Evolutionary conservation across 148 eudicot genomes (phyloP), one percentile per base, ranked within the genome.

Genomic region (Suaeda aralocaspica): DNA sequence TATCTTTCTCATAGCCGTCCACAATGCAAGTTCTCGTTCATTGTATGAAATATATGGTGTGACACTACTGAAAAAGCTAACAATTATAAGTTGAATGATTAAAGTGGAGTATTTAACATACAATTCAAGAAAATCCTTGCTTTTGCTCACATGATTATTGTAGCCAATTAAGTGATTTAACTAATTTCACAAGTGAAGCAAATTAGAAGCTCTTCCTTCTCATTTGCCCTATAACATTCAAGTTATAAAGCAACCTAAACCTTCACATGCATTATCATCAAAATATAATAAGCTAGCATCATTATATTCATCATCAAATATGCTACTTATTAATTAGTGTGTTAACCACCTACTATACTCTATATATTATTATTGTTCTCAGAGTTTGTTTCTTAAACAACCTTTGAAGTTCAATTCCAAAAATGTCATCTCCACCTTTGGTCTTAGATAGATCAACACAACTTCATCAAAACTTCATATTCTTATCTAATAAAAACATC

Each of bases 391-490:
- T 24, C 19, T 60, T 12, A 7, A 22, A 36, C 41, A 3, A 25
- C 24, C 65, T 41, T 42, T 3, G 21, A 28, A 64, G 2, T 6
- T 11, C 6, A 0, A 36, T 3, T 3, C 15, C 41, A 24, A 57
- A 71, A 58, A 80, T 80, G 83, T 65, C 75, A 53, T 65, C 74
- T 33, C 30, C 39, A 52, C 49, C 73, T 29, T 6, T 33, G 52
- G 60, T 30, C 6, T 49, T 49, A 44, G 15, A 46, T 33, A 55
- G 51, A 45, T 25, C 39, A 28, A 56, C 25, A 8, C 39, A 34
- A 44, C 21, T 80, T 26, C 64, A 70, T 5, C 66, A 69, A 25
- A 82, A 80, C 21, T 29, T 67, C 41, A 76, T 77, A 70, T 30
- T 21, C 30, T 48, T 52, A 6, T 25, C 68, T 26, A 28, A 57